Base-by-base conservation (phyloP, 768 basidiomycete species). In the Boletus rufocinnamomeus region DNA sequence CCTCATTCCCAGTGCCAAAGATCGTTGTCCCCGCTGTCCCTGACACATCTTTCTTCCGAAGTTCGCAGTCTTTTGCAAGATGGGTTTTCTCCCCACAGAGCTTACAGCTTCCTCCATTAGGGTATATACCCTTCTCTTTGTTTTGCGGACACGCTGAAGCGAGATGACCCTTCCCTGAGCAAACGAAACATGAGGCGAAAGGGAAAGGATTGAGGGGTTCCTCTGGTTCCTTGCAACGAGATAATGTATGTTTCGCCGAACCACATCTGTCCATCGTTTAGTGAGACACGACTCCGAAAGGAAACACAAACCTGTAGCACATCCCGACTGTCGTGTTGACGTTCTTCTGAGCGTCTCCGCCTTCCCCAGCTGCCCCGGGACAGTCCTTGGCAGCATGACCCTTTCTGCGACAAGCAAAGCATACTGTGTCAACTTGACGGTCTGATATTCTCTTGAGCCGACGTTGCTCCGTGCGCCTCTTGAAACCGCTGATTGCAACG, bases 171-270 rank as follows among this genome's bases (percentile, higher is more conserved):
- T 82, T 87, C 4, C 79, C 80, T 4, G 84, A 84, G 69, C 95
- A 98, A 21, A 98, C 89, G 69, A 94, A 98, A 74, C 95, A 98
- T 4, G 88, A 90, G 0, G 95, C 95, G 64, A 85, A 94, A 1
- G 95, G 95, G 4, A 93, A 78, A 1, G 89, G 88, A 57, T 91
- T 79, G 19, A 68, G 70, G 13, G 82, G 78, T 69, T 93, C 82
- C 21, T 75, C 75, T 6, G 83, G 79, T 64, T 85, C 85, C 59
- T 79, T 86, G 72, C 95, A 98, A 35, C 77, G 79, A n/a, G 91
- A 85, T 2, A 98, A 80, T 16, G 80, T 87, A 63, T 98, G 95
- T 52, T 79, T 82, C 6, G 77, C 80, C 3, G 93, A 93, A 46
- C 93, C 90, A 63, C 95, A 97, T 64, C 95, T 95, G 43, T 23